Evolutionary conservation across 2,329 filamentous ascomycete species (phyloP).

Genomic region (Neonectria sp.): DNA sequence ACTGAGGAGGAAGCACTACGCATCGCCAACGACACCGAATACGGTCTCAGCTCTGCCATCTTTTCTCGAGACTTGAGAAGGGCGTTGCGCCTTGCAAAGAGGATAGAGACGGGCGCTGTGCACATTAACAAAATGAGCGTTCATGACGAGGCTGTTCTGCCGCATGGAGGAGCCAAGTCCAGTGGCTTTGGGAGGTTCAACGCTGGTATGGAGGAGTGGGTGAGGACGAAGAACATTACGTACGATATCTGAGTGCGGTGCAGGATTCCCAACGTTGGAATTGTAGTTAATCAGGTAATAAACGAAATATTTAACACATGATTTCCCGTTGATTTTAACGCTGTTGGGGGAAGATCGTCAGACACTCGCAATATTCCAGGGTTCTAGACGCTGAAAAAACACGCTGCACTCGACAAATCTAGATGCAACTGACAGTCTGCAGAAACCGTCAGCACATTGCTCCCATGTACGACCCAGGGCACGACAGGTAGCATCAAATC

Average conservation of each 20-base stretch:
- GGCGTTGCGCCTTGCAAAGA: slow-evolving; percentile 69
- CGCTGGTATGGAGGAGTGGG: slow-evolving; percentile 25
- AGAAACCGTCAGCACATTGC: background rate
- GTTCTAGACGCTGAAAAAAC: background rate
- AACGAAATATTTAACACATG: background rate
- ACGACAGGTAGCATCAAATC: background rate
- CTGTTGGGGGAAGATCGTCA: background rate
- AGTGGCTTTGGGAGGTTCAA: slow-evolving; percentile 33
- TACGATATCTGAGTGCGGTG: slow-evolving; percentile 13
- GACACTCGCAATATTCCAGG: background rate
- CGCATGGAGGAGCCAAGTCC: slow-evolving; percentile 31
- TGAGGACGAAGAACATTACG: slow-evolving; percentile 28
- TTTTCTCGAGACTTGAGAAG: slow-evolving; percentile 78
- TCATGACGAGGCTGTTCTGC: slow-evolving; percentile 29
- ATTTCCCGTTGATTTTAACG: background rate
- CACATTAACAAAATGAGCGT: slow-evolving; percentile 33
- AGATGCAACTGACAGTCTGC: too few species aligned
- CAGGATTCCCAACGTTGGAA: background rate
- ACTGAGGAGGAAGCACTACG: slow-evolving; percentile 78
- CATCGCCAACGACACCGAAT: slow-evolving; percentile 85
- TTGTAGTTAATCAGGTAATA: background rate
- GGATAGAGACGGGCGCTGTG: slow-evolving; percentile 75
- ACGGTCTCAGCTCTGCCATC: slow-evolving; percentile 78
- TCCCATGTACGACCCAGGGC: background rate
- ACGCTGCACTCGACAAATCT: too few species aligned